Evolutionary conservation across 2,329 filamentous ascomycete species (phyloP).

Genomic region (Botrytis sinoallii): DNA sequence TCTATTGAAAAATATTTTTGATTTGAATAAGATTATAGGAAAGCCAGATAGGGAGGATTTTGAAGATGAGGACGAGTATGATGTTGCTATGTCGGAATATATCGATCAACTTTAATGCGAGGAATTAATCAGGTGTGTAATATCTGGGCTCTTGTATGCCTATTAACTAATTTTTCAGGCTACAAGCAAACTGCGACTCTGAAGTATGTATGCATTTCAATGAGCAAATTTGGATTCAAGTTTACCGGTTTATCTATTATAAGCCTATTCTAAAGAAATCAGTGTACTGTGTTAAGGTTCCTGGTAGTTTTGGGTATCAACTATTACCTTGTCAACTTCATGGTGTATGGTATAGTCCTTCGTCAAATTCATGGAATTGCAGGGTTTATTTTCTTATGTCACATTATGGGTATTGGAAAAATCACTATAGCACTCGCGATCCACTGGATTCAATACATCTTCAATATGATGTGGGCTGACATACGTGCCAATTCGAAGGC

Average conservation of each 20-base stretch:
- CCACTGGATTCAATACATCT: slow-evolving; percentile 3
- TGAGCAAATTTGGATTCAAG: background rate
- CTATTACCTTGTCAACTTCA: slow-evolving; percentile 4
- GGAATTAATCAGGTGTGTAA: slow-evolving; percentile 1
- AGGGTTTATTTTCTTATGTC: background rate
- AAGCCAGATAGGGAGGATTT: background rate
- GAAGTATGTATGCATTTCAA: slow-evolving; percentile 8
- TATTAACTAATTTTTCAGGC: slow-evolving; percentile 7
- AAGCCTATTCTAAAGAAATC: background rate
- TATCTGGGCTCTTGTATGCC: background rate
- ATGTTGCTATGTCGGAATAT: background rate
- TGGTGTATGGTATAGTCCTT: background rate
- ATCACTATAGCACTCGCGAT: slow-evolving; percentile 1
- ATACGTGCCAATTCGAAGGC: background rate
- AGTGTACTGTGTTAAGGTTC: background rate
- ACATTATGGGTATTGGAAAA: slow-evolving; percentile 12
- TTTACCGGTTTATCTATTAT: slow-evolving; percentile 1
- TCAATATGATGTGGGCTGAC: slow-evolving; percentile 7
- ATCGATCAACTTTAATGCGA: background rate
- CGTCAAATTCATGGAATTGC: slow-evolving; percentile 2
- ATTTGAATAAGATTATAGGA: background rate
- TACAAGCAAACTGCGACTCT: slow-evolving; percentile 2
- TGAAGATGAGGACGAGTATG: slow-evolving; percentile 1
- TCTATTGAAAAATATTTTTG: background rate
- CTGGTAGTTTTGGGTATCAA: background rate